Evolutionary conservation across 192 early-diverging fungal species (phyloP).

Genomic region (Entomortierella chlamydospora): DNA sequence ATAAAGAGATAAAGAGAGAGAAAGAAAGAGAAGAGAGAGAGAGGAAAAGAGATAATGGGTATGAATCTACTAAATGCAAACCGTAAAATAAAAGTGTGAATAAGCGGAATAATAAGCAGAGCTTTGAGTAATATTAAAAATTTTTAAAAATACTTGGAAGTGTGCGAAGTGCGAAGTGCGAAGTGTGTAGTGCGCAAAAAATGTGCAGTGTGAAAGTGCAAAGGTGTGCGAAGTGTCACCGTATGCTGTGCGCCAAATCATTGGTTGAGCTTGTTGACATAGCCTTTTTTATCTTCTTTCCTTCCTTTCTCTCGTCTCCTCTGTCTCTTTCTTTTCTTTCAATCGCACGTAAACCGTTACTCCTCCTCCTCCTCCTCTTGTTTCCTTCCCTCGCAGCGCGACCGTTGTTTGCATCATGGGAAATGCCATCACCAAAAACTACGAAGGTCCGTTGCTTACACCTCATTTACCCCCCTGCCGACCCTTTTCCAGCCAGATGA

Average conservation of each 20-base stretch:
- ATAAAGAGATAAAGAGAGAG: background rate
- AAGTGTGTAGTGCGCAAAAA: too few relatives aligned
- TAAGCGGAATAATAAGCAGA: too few relatives aligned
- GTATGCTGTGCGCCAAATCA: too few relatives aligned
- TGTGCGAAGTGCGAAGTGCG: too few relatives aligned
- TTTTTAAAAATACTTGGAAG: background rate
- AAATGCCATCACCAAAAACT: constrained; percentile 58
- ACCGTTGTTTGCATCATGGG: constrained; percentile 31
- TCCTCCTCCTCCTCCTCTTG: too few relatives aligned
- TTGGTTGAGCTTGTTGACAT: too few relatives aligned
- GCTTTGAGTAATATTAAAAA: too few relatives aligned
- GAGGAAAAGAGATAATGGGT: background rate
- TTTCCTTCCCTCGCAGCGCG: background rate
- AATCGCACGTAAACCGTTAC: background rate
- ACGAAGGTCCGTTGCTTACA: constrained; percentile 29
- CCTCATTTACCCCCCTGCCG: background rate
- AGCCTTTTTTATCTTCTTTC: too few relatives aligned
- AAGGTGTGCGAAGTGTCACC: too few relatives aligned
- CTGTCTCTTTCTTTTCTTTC: background rate
- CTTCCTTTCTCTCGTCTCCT: background rate
- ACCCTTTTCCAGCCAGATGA: background rate
- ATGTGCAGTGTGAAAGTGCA: too few relatives aligned
- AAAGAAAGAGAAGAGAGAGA: background rate
- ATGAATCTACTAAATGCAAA: too few relatives aligned
- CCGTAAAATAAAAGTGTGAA: too few relatives aligned